Evolutionary conservation across 2,329 filamentous ascomycete genomes (phyloP), one percentile per base, ranked within the genome.

Genomic region (Verticillium longisporum): DNA sequence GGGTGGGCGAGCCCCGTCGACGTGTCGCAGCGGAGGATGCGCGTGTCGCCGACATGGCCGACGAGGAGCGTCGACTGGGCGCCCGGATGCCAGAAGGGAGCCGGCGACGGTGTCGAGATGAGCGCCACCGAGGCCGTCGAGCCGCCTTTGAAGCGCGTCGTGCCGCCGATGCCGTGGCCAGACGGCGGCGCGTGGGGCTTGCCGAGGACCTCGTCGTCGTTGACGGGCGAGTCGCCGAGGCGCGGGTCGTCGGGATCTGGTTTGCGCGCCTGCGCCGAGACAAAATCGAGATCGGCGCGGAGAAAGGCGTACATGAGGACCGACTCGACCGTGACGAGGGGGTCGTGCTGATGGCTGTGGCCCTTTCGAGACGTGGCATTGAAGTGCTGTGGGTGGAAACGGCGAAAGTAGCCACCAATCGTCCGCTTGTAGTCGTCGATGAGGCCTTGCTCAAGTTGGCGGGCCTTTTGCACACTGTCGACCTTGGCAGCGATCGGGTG

Each of bases 71-170:
- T 96, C 0, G 90, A 92, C 3, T 91, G 89, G 0, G 92, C 89
- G 4, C 88, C 85, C 0, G 95, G 95, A 69, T 98, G 91, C 95
- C 95, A 99, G 75, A 96, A 99, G 0, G 95, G 95, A 0, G 89
- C 89, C 0, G 93, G 88, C 0, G 92, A 96, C 0, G 94, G 92
- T 0, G 95, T 98, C 0, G 92, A 96, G 61, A 99, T 92, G 70
- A 99, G 83, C 1, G 88, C 93, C 18, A 97, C 80, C 18, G 92
- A 96, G 53, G 91, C 93, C 1, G 95, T 99, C 59, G 92, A 97
- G 61, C 95, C 95, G 63, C 95, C 95, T 70, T 93, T 91, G 80
- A 98, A 98, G 62, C 92, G 89, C 33, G 82, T 86, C 2, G 82
- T 75, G 9, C 91, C 91, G 33, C 92, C 91, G 64, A 96, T 94